Conservation (phyloP, 257 asterid species). For the Scutellaria baicalensis region DNA sequence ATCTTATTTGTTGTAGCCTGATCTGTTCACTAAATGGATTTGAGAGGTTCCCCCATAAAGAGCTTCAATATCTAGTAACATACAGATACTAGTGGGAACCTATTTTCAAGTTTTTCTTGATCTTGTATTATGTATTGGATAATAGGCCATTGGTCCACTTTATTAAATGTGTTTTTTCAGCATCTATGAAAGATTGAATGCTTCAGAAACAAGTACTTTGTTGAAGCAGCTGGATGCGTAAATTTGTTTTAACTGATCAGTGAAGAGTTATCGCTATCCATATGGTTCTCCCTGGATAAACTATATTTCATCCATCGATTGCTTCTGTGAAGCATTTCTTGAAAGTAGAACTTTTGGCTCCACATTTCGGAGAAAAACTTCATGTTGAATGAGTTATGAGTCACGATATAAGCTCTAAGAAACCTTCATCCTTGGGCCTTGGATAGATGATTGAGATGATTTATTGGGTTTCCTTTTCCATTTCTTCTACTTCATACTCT, state of each 20-base stretch:
- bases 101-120: too few species aligned
- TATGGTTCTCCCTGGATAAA: not conserved
- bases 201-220: not conserved
- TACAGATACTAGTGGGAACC: not conserved
- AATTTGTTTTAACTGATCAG: not conserved
- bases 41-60: not conserved
- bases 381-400: too few species aligned
- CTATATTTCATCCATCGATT: not conserved
- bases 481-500: too few species aligned
- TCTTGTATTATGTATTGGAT: too few species aligned
- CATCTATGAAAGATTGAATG: not conserved
- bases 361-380: too few species aligned
- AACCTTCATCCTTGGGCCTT: too few species aligned
- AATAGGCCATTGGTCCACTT: too few species aligned
- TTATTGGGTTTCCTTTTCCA: too few species aligned
- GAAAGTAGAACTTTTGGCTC: not conserved
- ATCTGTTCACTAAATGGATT: not conserved
- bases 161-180: not conserved
- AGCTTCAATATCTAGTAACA: too few species aligned
- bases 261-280: not conserved
- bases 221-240: not conserved
- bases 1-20: too few species aligned
- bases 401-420: too few species aligned
- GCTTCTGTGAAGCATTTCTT: not conserved
- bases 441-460: too few species aligned